These are phyloP conservation scores for Colletotrichum tropicicola DNA, from an alignment of 2,329 filamentous ascomycete species.

Conservation along the genomic window DNA sequence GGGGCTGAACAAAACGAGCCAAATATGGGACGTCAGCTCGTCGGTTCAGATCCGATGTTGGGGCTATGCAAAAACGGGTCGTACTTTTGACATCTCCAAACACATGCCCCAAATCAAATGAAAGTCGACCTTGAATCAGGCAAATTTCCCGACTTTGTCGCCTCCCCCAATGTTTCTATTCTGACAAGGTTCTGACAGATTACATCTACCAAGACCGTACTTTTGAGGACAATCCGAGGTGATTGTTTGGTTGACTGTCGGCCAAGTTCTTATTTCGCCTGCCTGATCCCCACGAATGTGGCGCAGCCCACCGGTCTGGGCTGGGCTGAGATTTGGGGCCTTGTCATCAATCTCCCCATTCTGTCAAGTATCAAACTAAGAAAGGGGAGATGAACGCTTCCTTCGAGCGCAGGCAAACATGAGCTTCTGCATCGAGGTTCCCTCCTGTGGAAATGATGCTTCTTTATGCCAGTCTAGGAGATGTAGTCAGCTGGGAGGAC, in stretches of 20 bases:
- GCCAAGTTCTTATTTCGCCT: not conserved
- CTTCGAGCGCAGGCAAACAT: not conserved
- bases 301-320: not conserved
- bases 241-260: not conserved
- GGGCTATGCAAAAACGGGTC: not conserved
- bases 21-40: not conserved
- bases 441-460: not conserved
- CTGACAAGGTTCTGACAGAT: not conserved
- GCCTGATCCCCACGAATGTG: conserved; percentile 4
- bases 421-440: not conserved
- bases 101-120: not conserved
- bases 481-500: not conserved
- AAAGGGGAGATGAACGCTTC: not conserved
- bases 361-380: not conserved
- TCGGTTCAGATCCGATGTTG: not conserved
- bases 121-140: no score
- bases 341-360: not conserved
- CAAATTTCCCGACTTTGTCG: not conserved
- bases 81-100: not conserved
- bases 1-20: not conserved
- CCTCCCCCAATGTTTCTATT: not conserved
- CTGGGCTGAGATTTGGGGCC: not conserved
- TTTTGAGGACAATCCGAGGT: not conserved
- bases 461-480: not conserved
- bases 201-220: not conserved